phyloP scores from a whole-genome alignment of 129 eudicot species.

The Flaveria brownii region DNA sequence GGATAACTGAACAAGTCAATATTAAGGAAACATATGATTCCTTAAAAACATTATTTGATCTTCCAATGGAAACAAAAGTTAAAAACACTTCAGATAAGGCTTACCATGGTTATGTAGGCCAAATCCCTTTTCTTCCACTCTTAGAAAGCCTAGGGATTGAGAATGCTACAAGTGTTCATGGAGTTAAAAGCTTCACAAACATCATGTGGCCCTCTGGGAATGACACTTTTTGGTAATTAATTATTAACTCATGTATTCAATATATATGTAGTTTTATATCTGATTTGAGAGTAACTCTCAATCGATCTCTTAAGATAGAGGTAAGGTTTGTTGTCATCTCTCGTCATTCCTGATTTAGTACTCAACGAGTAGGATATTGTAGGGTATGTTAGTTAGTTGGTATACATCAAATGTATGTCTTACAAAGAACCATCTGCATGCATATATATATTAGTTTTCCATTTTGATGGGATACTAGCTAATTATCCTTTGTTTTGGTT shows the following conservation, averaged over 20 bases:
- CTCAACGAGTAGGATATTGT: too few species aligned
- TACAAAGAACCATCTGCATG: too few species aligned
- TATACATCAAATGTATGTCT: not conserved
- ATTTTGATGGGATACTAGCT: not conserved
- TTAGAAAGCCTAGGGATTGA: constrained; percentile 58
- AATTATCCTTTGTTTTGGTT: constrained; percentile 10
- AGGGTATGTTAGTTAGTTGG: too few species aligned
- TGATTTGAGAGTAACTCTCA: too few species aligned
- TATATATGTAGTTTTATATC: not conserved
- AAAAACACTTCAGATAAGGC: constrained; percentile 44
- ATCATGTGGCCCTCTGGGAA: constrained; percentile 69
- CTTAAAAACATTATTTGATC: constrained; percentile 50
- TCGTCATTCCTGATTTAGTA: too few species aligned
- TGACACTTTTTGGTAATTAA: constrained; percentile 44
- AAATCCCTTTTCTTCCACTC: constrained; percentile 48
- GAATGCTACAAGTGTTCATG: constrained; percentile 41
- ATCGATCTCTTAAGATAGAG: too few species aligned
- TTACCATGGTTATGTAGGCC: constrained; percentile 54
- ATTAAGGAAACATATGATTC: constrained; percentile 28
- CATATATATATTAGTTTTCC: not conserved
- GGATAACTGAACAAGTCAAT: constrained; percentile 28
- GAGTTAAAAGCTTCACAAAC: constrained; percentile 43
- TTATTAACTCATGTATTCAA: not conserved
- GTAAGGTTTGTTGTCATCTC: too few species aligned
- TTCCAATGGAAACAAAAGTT: constrained; percentile 51